A percentile compares a stretch with the other conserved stretches of the same genome.
Evolutionary conservation across 2,329 filamentous ascomycete species (phyloP).

Genomic region (Botrytis squamosa): DNA sequence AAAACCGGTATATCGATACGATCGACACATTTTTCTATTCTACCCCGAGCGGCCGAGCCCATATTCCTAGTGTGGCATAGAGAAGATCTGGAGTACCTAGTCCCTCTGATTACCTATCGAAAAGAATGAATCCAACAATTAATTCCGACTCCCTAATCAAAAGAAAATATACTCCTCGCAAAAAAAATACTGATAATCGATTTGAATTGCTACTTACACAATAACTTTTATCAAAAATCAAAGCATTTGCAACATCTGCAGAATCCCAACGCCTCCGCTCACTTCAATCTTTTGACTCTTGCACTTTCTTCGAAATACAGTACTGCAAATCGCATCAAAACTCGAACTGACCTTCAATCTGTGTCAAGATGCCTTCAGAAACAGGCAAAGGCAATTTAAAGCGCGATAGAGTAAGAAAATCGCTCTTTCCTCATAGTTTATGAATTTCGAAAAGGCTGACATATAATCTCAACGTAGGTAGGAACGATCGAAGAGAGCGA

Average conservation of each 20-base stretch:
- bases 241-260: neutral
- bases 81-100: neutral
- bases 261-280: neutral
- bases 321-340: neutral
- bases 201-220: neutral
- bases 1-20: neutral
- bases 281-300: neutral
- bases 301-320: neutral
- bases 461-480: conserved; percentile 24
- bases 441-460: conserved; percentile 26
- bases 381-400: conserved; percentile 5
- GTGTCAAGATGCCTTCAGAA: conserved; percentile 3
- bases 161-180: conserved; percentile 10
- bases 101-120: neutral
- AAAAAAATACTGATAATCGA: neutral
- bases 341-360: neutral
- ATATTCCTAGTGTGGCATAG: neutral
- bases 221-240: too few species aligned
- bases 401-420: conserved; percentile 15
- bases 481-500: conserved; percentile 33
- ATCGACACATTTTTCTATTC: neutral
- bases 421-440: neutral
- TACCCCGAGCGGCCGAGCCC: neutral
- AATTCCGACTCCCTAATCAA: conserved; percentile 1
- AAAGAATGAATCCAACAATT: neutral